Conservation (phyloP, 2,329 filamentous ascomycete species). For the Apiospora marii region DNA sequence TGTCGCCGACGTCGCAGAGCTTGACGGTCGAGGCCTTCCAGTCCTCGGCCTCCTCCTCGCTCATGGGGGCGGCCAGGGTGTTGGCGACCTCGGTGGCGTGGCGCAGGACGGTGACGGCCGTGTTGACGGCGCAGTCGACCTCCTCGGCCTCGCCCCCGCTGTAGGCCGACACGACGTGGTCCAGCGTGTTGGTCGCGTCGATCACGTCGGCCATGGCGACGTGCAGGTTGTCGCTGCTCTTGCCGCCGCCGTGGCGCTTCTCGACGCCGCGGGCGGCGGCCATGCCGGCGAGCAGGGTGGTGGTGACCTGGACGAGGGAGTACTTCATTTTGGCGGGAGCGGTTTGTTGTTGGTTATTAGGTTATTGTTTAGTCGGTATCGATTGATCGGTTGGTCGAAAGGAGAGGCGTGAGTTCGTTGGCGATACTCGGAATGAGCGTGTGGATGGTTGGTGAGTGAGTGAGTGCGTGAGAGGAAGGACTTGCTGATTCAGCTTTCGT, state of each 20-base stretch:
- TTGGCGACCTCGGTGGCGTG: background rate
- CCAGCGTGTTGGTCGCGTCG: background rate
- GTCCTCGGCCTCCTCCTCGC: background rate
- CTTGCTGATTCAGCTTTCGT: background rate
- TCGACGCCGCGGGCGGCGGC: background rate
- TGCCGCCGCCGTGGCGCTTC: background rate
- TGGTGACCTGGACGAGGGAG: background rate
- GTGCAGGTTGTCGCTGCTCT: background rate
- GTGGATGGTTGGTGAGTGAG: background rate
- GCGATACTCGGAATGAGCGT: background rate
- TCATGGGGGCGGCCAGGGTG: background rate
- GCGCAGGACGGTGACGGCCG: background rate
- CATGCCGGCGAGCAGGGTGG: background rate
- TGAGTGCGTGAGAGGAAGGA: background rate
- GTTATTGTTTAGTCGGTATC: background rate
- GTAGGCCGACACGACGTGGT: constrained; percentile 6
- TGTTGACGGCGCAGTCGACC: constrained; percentile 20
- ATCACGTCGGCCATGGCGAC: background rate
- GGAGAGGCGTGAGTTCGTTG: background rate
- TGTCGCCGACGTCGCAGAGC: background rate
- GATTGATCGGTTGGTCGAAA: background rate
- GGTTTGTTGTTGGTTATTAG: background rate
- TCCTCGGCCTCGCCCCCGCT: constrained; percentile 1
- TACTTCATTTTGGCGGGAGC: background rate
- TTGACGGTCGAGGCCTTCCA: background rate